Evolutionary conservation across 805 yeast genomes (phyloP), one percentile per base, ranked within the genome.

Genomic region (Yamadazyma philogaea): DNA sequence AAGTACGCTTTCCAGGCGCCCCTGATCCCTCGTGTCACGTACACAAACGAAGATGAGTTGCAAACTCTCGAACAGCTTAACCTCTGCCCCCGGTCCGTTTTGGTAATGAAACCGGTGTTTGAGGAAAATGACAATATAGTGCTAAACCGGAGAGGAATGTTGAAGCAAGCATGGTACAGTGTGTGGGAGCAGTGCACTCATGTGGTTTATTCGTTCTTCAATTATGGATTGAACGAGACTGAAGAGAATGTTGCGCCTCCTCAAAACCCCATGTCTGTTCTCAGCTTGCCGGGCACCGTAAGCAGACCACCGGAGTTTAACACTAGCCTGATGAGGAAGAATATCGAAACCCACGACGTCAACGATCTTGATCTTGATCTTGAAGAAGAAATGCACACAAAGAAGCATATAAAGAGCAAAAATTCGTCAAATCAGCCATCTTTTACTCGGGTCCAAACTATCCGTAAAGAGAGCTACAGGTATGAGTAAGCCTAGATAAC

Each of bases 81-180:
- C 17, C 64, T 89, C 39, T 72, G 77, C 12, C 90, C 91, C 2
- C 70, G 95, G 44, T 82, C 95, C 8, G 87, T 84, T 0, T 60
- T 89, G 37, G 81, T 87, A 18, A 65, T 89, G 49, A 84, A 85
- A 55, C 90, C 93, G 0, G 66, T 72, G 22, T 64, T 53, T 54
- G 66, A 56, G 54, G 63, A 51, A 37, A 37, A 40, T 1, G 44
- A 40, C 2, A 36, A 32, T 3, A 35, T 26, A 8, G 41, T 51
- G 2, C 47, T 49, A 11, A n/a, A 20, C 32, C 47, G 49, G 5
- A 35, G 50, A 18, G 31, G 33, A 7, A 43, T 43, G 16, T 8
- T 42, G 11, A 24, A 47, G 7, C 34, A 37, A 10, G 43, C 45
- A 10, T 21, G 45, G 2, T 48, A 51, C 6, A 32, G 40, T 7